These are phyloP conservation scores for Eucalyptus urophylla DNA, from an alignment of 345 rosid genomes.

Conservation along the genomic window DNA sequence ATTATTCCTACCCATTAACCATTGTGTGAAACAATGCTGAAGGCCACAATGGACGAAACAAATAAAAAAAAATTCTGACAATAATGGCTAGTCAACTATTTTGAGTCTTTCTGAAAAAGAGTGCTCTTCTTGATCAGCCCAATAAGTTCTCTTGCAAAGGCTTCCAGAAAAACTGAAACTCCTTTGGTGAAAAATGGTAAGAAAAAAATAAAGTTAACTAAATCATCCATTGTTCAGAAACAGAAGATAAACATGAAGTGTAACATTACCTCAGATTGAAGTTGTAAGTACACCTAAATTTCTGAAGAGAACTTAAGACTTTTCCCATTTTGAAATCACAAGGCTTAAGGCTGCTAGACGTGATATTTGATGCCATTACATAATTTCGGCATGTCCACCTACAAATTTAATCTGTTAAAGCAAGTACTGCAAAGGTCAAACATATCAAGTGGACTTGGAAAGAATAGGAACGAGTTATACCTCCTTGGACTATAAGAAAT, in stretches of 20 bases:
- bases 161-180: not conserved
- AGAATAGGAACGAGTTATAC: conserved; percentile 7
- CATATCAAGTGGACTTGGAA: not conserved
- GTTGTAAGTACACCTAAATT: conserved; percentile 67
- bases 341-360: conserved; percentile 61
- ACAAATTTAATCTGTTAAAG: not conserved
- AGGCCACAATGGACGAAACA: not conserved
- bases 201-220: not conserved
- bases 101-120: not conserved
- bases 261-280: conserved; percentile 51
- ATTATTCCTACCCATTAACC: not conserved
- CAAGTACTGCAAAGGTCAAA: not conserved
- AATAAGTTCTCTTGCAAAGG: not conserved
- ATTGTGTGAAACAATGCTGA: not conserved
- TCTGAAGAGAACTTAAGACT: conserved; percentile 61
- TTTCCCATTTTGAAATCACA: conserved; percentile 88
- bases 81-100: not conserved
- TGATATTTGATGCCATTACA: conserved; percentile 42
- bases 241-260: not conserved
- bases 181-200: not conserved
- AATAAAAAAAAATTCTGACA: not conserved
- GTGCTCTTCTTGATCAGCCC: not conserved
- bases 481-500: conserved; percentile 86
- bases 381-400: conserved; percentile 88
- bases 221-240: not conserved